Evolutionary conservation across 2,329 filamentous ascomycete species (phyloP).

Genomic region (Verticillium nubilum): DNA sequence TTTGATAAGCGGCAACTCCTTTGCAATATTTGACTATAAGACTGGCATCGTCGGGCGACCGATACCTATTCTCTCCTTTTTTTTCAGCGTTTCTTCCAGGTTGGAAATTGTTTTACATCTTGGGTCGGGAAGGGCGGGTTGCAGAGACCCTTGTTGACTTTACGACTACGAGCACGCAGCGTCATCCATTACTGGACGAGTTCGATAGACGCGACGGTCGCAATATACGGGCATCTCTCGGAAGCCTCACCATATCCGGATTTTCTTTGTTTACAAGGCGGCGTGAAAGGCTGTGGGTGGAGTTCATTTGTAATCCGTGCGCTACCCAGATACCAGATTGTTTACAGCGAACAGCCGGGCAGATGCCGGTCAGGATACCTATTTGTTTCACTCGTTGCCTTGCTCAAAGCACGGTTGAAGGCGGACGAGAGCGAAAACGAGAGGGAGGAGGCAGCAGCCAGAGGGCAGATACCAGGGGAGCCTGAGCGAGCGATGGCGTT

Average conservation of each 20-base stretch:
- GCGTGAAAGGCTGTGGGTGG: background rate
- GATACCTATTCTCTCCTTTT: slow-evolving; percentile 4
- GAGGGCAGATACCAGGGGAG: too few species aligned
- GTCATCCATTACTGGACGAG: background rate
- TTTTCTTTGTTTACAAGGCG: background rate
- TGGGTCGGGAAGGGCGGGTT: background rate
- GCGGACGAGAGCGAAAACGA: background rate
- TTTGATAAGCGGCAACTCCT: background rate
- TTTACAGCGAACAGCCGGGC: background rate
- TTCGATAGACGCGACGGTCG: background rate
- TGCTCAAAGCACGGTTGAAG: background rate
- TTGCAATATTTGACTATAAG: slow-evolving; percentile 4
- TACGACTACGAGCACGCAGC: background rate
- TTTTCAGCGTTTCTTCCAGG: background rate
- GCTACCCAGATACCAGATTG: background rate
- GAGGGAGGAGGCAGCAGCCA: background rate
- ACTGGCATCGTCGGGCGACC: slow-evolving; percentile 13
- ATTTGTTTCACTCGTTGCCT: background rate
- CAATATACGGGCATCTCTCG: background rate
- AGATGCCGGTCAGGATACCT: background rate
- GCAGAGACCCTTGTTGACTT: background rate
- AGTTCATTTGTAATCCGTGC: background rate
- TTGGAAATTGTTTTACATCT: background rate
- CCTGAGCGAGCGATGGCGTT: background rate
- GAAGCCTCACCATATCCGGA: background rate